Percentiles rank a stretch among this genome's conserved stretches.
Evolutionary conservation across 352 stramenopile genomes (phyloP).

Genomic region (Aphanomyces astaci): DNA sequence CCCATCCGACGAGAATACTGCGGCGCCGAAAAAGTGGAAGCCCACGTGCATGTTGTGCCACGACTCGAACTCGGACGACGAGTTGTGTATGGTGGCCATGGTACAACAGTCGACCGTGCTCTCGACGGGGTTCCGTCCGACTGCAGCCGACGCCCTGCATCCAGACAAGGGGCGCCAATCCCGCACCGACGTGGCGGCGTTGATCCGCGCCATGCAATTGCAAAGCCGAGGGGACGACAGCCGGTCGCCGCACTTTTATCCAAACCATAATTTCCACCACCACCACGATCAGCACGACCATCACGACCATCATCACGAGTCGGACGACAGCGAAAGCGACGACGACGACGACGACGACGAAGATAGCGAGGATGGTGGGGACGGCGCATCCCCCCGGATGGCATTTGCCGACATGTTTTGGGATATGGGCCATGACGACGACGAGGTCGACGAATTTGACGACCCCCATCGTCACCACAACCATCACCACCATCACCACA

Average conservation of each 20-base stretch:
- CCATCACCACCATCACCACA: too few relatives aligned
- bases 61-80: constrained; percentile 61
- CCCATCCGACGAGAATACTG: neutral
- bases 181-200: constrained; percentile 47
- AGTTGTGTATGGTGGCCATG: constrained; percentile 80
- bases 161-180: constrained; percentile 39
- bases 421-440: constrained; percentile 14
- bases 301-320: constrained; percentile 31
- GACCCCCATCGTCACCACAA: too few relatives aligned
- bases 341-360: constrained; percentile 31
- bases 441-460: neutral
- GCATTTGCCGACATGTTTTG: constrained; percentile 23
- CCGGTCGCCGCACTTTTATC: constrained; percentile 36
- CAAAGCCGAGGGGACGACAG: constrained; percentile 42
- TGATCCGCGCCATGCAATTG: constrained; percentile 84
- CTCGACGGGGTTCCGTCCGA: constrained; percentile 60
- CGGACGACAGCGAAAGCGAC: constrained; percentile 46
- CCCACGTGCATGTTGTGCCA: constrained; percentile 73
- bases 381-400: neutral
- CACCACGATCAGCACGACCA: constrained; percentile 25
- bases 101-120: constrained; percentile 83
- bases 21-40: constrained; percentile 27
- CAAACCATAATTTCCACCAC: neutral
- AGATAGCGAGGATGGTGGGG: too few relatives aligned
- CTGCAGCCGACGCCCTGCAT: constrained; percentile 51